A percentile compares a stretch with the other conserved stretches of the same genome.
Conservation (phyloP, 148 eudicot species). For the Rhododendron williamsianum region DNA sequence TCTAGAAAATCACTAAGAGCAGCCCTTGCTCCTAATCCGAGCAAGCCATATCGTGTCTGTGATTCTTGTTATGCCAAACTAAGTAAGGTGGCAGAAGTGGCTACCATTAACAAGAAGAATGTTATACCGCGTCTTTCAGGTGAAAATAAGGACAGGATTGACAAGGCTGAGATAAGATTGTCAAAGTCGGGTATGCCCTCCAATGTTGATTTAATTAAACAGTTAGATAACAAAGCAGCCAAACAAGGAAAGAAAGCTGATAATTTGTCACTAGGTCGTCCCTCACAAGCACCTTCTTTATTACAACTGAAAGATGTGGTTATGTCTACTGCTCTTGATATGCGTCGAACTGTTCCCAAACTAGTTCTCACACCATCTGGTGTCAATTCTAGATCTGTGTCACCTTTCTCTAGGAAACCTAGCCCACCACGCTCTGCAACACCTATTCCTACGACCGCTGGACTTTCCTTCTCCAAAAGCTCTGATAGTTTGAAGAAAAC, state of each 20-base stretch:
- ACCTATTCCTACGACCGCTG: conserved; percentile 82
- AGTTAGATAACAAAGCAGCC: conserved; percentile 79
- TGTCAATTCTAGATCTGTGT: conserved; percentile 74
- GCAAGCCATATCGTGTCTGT: conserved; percentile 91
- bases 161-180: conserved; percentile 68
- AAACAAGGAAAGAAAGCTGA: conserved; percentile 87
- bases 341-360: conserved; percentile 57
- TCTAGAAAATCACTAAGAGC: conserved; percentile 81
- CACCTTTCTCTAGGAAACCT: conserved; percentile 86
- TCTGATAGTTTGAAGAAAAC: conserved; percentile 90
- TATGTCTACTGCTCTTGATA: conserved; percentile 44
- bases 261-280: conserved; percentile 52
- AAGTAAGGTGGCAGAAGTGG: conserved; percentile 71
- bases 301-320: conserved; percentile 70
- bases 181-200: conserved; percentile 55
- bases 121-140: conserved; percentile 82
- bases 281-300: conserved; percentile 64
- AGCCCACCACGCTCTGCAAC: conserved; percentile 98
- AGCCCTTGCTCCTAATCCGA: conserved; percentile 83
- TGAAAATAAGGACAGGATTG: conserved; percentile 84
- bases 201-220: conserved; percentile 75
- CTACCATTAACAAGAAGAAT: conserved; percentile 44
- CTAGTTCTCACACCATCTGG: conserved; percentile 50
- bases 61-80: conserved; percentile 78
- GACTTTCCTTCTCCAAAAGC: conserved; percentile 78